These are phyloP conservation scores for Aegle marmelos DNA, from an alignment of 345 rosid genomes.

Conservation along the genomic window DNA sequence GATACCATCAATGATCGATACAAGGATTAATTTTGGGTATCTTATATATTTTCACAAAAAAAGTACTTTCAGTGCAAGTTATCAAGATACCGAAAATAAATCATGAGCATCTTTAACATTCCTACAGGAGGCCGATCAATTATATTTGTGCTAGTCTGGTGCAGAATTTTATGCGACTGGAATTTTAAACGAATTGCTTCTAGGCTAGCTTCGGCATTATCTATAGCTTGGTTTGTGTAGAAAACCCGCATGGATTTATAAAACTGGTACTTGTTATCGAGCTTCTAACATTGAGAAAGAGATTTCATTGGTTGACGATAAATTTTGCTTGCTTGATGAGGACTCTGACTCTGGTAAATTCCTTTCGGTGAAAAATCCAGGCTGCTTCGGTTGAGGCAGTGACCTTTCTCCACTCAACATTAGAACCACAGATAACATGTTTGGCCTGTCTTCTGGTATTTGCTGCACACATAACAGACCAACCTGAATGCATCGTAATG, in stretches of 20 bases:
- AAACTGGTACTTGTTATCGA: background rate
- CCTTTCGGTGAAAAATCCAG: slow-evolving; percentile 25
- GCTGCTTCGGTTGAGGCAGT: slow-evolving; percentile 16
- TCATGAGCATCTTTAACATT: background rate
- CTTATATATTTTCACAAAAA: background rate
- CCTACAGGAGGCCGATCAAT: background rate
- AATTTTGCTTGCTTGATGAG: background rate
- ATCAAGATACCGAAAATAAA: too few species aligned
- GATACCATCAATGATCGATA: background rate
- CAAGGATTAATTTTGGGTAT: background rate
- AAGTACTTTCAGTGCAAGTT: background rate
- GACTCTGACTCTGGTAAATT: slow-evolving; percentile 5
- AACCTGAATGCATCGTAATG: background rate
- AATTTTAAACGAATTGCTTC: background rate
- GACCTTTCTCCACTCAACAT: slow-evolving; percentile 15
- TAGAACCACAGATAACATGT: slow-evolving; percentile 18
- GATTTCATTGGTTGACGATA: slow-evolving; percentile 4
- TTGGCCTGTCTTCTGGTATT: slow-evolving; percentile 24
- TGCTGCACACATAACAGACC: slow-evolving; percentile 23
- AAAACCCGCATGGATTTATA: background rate
- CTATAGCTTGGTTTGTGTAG: background rate
- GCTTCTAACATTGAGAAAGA: slow-evolving; percentile 1
- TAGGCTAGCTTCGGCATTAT: background rate
- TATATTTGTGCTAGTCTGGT: background rate
- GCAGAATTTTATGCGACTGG: background rate